Conservation (phyloP, 345 rosid species). For the Bretschneidera sinensis region DNA sequence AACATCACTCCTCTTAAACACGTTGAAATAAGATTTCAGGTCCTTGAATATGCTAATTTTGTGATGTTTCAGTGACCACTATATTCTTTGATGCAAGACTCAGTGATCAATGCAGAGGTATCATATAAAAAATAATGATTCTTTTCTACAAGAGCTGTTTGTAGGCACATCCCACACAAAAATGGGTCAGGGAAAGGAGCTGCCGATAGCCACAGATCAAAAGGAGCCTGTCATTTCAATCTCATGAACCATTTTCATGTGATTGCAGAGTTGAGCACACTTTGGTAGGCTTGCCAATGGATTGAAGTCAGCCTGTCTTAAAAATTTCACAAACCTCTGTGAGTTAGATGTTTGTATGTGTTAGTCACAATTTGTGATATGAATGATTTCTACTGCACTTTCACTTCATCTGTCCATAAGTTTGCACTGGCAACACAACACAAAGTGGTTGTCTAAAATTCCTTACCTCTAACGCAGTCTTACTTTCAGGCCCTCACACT, state of each 20-base stretch:
- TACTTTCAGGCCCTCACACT: background rate
- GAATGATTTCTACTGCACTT: background rate
- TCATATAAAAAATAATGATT: too few species aligned
- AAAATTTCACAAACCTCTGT: background rate
- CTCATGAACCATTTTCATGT: background rate
- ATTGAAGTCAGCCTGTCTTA: background rate
- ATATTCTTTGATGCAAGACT: too few species aligned
- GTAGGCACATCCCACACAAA: too few species aligned
- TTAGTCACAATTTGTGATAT: too few species aligned
- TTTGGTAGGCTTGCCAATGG: background rate
- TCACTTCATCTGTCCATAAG: background rate
- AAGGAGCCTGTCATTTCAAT: too few species aligned
- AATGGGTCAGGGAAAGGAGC: too few species aligned
- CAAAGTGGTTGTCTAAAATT: background rate
- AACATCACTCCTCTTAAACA: background rate
- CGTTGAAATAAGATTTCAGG: too few species aligned
- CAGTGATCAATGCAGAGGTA: too few species aligned
- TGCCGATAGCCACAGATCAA: too few species aligned
- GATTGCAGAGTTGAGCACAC: background rate
- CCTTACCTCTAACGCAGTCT: background rate
- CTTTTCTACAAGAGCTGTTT: too few species aligned
- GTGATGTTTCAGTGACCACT: too few species aligned
- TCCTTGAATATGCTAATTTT: too few species aligned
- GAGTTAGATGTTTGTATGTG: background rate
- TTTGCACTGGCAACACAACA: background rate